phyloP scores from a whole-genome alignment of 2,329 filamentous ascomycete genomes.

The Epichloe festucae region DNA sequence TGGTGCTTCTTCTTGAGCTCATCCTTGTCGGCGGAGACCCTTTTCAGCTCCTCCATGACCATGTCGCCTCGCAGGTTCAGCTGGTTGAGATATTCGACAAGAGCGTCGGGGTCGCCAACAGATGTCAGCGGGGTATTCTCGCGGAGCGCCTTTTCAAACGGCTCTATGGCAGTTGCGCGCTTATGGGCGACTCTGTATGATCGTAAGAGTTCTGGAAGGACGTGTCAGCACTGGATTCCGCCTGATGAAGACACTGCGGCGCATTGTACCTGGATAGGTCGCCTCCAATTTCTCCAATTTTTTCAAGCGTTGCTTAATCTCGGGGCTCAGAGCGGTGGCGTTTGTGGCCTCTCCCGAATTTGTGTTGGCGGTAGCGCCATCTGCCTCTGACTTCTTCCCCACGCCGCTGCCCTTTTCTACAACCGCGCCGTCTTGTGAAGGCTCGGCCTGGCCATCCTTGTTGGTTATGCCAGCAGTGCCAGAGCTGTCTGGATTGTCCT shows the following conservation, averaged over 20 bases:
- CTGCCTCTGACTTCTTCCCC: constrained; percentile 5
- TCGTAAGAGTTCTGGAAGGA: constrained; percentile 58
- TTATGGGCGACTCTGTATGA: constrained; percentile 89
- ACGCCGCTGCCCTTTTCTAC: constrained; percentile 12
- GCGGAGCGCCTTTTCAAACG: constrained; percentile 80
- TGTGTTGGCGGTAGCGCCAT: constrained; percentile 4
- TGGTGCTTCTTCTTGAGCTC: constrained; percentile 63
- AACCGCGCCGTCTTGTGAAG: constrained; percentile 10
- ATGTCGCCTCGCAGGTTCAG: constrained; percentile 78
- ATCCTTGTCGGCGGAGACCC: constrained; percentile 71
- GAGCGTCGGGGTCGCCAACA: constrained; percentile 69
- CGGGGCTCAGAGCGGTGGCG: constrained; percentile 50
- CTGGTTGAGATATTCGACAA: constrained; percentile 85
- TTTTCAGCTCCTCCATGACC: constrained; percentile 86
- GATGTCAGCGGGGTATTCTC: constrained; percentile 87
- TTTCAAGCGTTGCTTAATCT: constrained; percentile 62
- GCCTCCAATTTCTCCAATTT: constrained; percentile 84
- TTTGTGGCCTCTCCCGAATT: not conserved
- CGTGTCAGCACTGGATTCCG: not conserved
- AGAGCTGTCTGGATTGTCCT: constrained; percentile 14
- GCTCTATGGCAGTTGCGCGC: constrained; percentile 75
- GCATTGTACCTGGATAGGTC: constrained; percentile 61
- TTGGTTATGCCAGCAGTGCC: constrained; percentile 6
- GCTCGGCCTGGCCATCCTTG: constrained; percentile 11
- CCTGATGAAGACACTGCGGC: not conserved